Conservation (phyloP, 1,139 yeast genomes). For the Komagataea norvegica region DNA sequence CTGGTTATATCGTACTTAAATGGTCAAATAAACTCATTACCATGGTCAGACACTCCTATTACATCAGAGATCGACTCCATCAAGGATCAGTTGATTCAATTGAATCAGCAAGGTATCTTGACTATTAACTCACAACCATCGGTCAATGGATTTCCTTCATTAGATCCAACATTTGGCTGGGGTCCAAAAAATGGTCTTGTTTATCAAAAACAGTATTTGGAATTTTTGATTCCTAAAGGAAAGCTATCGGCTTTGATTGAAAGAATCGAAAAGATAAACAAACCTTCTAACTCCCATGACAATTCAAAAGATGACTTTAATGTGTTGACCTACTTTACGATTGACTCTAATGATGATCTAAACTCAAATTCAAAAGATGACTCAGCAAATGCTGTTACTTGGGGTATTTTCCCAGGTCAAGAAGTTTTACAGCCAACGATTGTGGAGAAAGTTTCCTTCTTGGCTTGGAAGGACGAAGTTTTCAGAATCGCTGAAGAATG, state of each 20-base stretch:
- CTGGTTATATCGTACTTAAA: slow-evolving; percentile 62
- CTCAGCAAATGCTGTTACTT: slow-evolving; percentile 87
- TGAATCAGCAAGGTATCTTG: slow-evolving; percentile 64
- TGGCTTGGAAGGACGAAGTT: slow-evolving; percentile 97
- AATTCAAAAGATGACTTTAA: slow-evolving; percentile 39
- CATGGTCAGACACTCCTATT: slow-evolving; percentile 94
- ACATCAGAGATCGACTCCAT: slow-evolving; percentile 71
- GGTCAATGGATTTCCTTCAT: slow-evolving; percentile 71
- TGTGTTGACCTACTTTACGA: slow-evolving; percentile 74
- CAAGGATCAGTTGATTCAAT: slow-evolving; percentile 49
- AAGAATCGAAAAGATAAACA: slow-evolving; percentile 36
- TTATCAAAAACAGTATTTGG: slow-evolving; percentile 89
- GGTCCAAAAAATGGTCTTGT: slow-evolving; percentile 92
- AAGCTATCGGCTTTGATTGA: slow-evolving; percentile 39
- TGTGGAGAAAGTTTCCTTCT: slow-evolving; percentile 81
- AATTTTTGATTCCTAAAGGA: slow-evolving; percentile 66
- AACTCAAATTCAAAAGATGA: slow-evolving; percentile 66
- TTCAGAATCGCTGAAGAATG: slow-evolving; percentile 80
- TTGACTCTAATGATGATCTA: slow-evolving; percentile 57
- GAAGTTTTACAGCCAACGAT: slow-evolving; percentile 90
- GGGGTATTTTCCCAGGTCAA: slow-evolving; percentile 96
- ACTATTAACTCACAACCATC: slow-evolving; percentile 97
- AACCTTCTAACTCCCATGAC: slow-evolving; percentile 23
- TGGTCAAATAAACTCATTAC: slow-evolving; percentile 71
- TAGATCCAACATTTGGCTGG: slow-evolving; percentile 82